A percentile compares a stretch with the other conserved stretches of the same genome.
Conservation (phyloP, 1,284 basidiomycete genomes). For the Cutaneotrichosporon sp. region DNA sequence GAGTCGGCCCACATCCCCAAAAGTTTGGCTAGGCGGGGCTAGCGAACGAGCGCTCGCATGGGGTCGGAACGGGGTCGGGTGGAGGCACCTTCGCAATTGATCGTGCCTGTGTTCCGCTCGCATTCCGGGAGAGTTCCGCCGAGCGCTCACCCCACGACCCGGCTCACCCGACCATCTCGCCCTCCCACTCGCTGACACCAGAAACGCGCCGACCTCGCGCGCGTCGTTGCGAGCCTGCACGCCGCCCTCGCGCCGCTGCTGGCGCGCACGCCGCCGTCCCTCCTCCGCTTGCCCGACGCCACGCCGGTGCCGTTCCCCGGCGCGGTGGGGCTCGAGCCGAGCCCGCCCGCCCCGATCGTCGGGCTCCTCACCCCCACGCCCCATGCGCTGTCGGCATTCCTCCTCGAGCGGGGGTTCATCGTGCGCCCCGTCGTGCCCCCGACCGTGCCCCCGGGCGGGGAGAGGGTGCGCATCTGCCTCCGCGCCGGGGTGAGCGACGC, state of each 20-base stretch:
- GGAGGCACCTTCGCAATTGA: background rate
- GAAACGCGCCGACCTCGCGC: slow-evolving; percentile 3
- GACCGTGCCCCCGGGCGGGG: slow-evolving; percentile 50
- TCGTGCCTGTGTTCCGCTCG: too few species aligned
- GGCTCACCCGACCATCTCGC: too few species aligned
- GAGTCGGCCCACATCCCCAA: slow-evolving; percentile 13
- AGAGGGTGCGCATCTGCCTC: slow-evolving; percentile 50
- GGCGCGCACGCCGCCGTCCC: slow-evolving; percentile 23
- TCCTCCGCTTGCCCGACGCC: slow-evolving; percentile 35
- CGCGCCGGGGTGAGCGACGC: slow-evolving; percentile 40
- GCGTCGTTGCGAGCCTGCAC: slow-evolving; percentile 24
- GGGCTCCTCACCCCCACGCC: slow-evolving; percentile 78
- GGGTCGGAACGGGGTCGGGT: background rate
- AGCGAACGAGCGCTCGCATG: background rate
- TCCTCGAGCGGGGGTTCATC: slow-evolving; percentile 44
- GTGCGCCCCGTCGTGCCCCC: slow-evolving; percentile 52
- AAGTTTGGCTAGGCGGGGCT: too few species aligned
- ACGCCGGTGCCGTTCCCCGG: slow-evolving; percentile 30
- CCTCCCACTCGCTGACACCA: slow-evolving; percentile 6
- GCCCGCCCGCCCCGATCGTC: slow-evolving; percentile 67
- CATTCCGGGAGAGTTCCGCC: too few species aligned
- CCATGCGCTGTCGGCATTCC: slow-evolving; percentile 51
- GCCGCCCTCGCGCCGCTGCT: slow-evolving; percentile 31
- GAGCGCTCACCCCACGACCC: too few species aligned
- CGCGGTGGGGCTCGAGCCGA: slow-evolving; percentile 21